Conservation (phyloP, 2,329 filamentous ascomycete species). For the Sporothrix schenckii region DNA sequence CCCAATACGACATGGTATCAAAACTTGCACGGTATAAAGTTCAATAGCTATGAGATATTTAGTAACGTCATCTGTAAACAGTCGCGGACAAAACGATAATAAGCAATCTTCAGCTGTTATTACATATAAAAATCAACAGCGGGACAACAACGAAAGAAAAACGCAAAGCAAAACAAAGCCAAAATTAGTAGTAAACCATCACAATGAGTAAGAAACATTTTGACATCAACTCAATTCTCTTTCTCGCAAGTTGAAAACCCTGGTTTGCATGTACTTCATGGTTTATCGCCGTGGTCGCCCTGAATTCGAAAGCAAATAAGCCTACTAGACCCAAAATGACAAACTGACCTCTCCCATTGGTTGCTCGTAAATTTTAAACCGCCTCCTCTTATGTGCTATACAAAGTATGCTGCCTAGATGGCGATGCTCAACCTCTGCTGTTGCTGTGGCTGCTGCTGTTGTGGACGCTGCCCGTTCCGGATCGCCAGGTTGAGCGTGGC, state of each 20-base stretch:
- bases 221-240: background rate
- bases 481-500: constrained; percentile 30
- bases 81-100: background rate
- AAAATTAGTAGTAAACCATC: no score
- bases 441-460: background rate
- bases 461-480: constrained; percentile 27
- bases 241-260: background rate
- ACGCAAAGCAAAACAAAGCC: background rate
- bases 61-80: background rate
- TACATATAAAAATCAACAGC: no score
- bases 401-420: background rate
- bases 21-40: background rate
- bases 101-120: background rate
- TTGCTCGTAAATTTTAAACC: no score
- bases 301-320: background rate
- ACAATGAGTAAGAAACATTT: no score
- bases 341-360: background rate
- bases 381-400: no score
- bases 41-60: no score
- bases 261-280: background rate
- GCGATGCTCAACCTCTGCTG: constrained; percentile 4
- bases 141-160: background rate
- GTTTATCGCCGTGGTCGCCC: background rate
- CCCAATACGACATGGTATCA: background rate
- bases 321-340: background rate